Evolutionary conservation across 106 monocot species (phyloP).

Genomic region (Dendrobium nobile): DNA sequence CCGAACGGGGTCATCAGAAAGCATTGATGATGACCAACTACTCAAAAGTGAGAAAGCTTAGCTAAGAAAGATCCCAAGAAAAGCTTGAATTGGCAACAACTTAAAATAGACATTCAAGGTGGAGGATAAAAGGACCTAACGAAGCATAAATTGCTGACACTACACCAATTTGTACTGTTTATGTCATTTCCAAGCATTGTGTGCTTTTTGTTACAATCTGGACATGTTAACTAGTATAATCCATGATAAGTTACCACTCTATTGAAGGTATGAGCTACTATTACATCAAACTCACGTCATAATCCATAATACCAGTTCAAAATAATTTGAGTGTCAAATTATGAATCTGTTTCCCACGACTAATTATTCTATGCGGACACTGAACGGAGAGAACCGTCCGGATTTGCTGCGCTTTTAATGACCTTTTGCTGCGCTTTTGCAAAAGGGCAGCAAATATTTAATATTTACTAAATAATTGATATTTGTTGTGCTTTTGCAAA

Average conservation of each 20-base stretch:
- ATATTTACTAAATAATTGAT: no score
- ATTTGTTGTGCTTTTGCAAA: no score
- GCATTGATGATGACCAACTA: conserved; percentile 2
- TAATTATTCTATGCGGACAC: no score
- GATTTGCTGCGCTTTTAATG: no score
- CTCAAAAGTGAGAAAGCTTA: not conserved
- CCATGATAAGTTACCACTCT: not conserved
- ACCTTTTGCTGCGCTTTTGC: no score
- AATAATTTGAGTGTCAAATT: no score
- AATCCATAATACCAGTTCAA: not conserved
- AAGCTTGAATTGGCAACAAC: not conserved
- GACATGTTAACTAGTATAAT: not conserved
- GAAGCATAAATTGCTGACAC: no score
- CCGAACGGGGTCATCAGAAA: not conserved
- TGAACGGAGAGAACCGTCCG: no score
- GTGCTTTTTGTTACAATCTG: not conserved
- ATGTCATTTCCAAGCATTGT: no score
- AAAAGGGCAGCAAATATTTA: no score
- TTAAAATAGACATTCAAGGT: not conserved
- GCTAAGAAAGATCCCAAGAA: not conserved
- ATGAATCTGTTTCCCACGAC: no score
- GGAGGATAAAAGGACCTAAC: not conserved
- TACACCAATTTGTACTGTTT: no score
- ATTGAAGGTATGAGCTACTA: not conserved
- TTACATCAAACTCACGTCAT: not conserved